Percentiles rank a stretch among this genome's conserved stretches.
Evolutionary conservation across 352 stramenopile species (phyloP).

Genomic region (Globisporangium emineosum): DNA sequence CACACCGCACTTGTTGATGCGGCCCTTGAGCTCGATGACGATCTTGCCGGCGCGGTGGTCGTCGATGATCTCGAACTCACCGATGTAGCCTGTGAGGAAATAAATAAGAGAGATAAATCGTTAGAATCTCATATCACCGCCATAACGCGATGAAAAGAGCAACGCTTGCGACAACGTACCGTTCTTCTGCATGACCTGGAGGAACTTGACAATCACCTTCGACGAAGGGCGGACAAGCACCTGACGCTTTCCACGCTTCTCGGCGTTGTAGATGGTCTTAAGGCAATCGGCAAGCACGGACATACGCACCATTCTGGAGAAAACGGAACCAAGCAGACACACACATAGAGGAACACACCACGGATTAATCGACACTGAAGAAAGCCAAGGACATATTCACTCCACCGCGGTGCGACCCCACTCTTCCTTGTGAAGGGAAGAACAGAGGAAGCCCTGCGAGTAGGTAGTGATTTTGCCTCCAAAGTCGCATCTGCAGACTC

Average conservation of each 20-base stretch:
- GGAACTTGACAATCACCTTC: slow-evolving; percentile 99
- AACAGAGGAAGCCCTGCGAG: slow-evolving; percentile 17
- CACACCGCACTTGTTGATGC: slow-evolving; percentile 99
- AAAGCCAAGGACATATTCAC: slow-evolving; percentile 60
- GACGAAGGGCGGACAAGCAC: slow-evolving; percentile 98
- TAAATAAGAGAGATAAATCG: background rate
- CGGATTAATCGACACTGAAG: slow-evolving; percentile 44
- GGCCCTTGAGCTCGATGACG: slow-evolving; percentile 96
- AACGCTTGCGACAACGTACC: slow-evolving; percentile 51
- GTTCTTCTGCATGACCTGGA: slow-evolving; percentile 99
- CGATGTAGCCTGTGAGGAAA: slow-evolving; percentile 95
- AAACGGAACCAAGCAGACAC: slow-evolving; percentile 11
- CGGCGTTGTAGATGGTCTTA: slow-evolving; percentile 99
- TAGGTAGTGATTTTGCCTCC: slow-evolving; percentile 50
- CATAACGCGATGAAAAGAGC: background rate
- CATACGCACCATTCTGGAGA: slow-evolving; percentile 98
- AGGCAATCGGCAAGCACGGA: slow-evolving; percentile 99
- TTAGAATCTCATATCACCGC: background rate
- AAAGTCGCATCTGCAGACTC: slow-evolving; percentile 48
- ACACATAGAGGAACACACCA: slow-evolving; percentile 19
- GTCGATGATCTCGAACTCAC: slow-evolving; percentile 99
- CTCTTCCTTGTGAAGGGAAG: slow-evolving; percentile 10
- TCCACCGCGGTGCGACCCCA: slow-evolving; percentile 18
- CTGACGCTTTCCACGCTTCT: slow-evolving; percentile 99
- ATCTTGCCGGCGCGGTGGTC: slow-evolving; percentile 99